phyloP scores from a whole-genome alignment of 345 rosid species.

The Capsella bursapastoris region DNA sequence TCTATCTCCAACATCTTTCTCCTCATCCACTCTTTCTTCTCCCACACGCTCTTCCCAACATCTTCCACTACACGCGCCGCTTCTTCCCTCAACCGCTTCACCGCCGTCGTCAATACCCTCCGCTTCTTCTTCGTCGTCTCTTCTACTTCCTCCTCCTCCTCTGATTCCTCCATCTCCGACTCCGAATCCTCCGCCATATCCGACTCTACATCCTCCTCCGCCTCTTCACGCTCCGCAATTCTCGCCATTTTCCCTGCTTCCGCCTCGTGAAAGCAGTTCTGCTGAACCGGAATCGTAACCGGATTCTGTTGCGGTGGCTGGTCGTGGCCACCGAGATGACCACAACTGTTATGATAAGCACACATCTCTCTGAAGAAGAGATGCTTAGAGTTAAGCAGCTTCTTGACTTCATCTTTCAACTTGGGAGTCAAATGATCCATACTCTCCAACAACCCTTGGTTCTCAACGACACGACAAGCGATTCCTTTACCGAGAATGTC shows the following conservation, averaged over 20 bases:
- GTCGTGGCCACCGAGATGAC: constrained; percentile 50
- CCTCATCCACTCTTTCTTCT: constrained; percentile 92
- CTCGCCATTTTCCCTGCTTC: constrained; percentile 46
- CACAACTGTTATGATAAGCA: constrained; percentile 90
- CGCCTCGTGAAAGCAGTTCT: constrained; percentile 61
- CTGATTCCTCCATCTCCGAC: constrained; percentile 51
- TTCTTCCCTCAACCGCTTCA: constrained; percentile 62
- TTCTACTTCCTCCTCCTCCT: constrained; percentile 55
- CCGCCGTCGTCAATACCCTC: constrained; percentile 41
- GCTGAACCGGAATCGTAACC: constrained; percentile 36
- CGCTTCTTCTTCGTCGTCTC: constrained; percentile 49
- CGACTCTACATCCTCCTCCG: constrained; percentile 44
- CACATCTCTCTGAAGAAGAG: constrained; percentile 96
- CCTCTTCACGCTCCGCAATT: constrained; percentile 58
- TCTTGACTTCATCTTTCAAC: constrained; percentile 85
- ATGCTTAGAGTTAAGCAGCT: constrained; percentile 87
- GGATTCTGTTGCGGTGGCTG: constrained; percentile 1
- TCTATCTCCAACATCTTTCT: constrained; percentile 65
- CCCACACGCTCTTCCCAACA: constrained; percentile 61
- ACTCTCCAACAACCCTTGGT: constrained; percentile 71
- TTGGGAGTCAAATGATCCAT: constrained; percentile 80
- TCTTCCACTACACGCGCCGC: constrained; percentile 58
- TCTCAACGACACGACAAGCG: constrained; percentile 93
- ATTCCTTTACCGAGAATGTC: constrained; percentile 92
- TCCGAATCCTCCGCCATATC: constrained; percentile 60